phyloP scores from a whole-genome alignment of 1,139 yeast genomes.

The Magnusiomyces ingens region DNA sequence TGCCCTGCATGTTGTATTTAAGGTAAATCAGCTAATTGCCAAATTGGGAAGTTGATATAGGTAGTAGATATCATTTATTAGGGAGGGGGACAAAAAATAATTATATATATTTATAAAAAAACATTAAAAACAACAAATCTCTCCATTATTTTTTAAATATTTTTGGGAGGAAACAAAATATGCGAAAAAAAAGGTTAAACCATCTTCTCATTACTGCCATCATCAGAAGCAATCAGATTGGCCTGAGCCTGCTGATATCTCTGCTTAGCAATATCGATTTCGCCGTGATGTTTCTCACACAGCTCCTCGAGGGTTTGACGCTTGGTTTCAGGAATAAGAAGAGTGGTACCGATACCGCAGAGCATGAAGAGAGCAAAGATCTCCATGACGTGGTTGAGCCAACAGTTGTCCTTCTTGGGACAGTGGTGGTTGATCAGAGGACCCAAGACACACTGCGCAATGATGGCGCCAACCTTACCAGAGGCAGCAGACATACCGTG shows the following conservation, averaged over 20 bases:
- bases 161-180: no score
- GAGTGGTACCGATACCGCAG: constrained; percentile 56
- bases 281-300: constrained; percentile 71
- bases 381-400: constrained; percentile 86
- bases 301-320: constrained; percentile 81
- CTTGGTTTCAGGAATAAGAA: constrained; percentile 82
- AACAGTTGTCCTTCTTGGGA: constrained; percentile 57
- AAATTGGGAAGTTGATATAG: background rate
- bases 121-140: no score
- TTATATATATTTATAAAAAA: no score
- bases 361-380: constrained; percentile 88
- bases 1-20: no score
- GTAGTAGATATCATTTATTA: background rate
- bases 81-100: no score
- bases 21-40: background rate
- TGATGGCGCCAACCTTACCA: constrained; percentile 95
- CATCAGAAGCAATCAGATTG: background rate
- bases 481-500: constrained; percentile 96
- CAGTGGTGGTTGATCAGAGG: constrained; percentile 75
- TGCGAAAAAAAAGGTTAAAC: background rate
- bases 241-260: constrained; percentile 8
- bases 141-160: no score
- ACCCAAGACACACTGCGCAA: constrained; percentile 62
- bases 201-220: background rate
- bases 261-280: constrained; percentile 46